Evolutionary conservation across 2,329 filamentous ascomycete species (phyloP), one percentile per base, ranked within the genome.

Genomic region (Pyrenochaeta sp.): DNA sequence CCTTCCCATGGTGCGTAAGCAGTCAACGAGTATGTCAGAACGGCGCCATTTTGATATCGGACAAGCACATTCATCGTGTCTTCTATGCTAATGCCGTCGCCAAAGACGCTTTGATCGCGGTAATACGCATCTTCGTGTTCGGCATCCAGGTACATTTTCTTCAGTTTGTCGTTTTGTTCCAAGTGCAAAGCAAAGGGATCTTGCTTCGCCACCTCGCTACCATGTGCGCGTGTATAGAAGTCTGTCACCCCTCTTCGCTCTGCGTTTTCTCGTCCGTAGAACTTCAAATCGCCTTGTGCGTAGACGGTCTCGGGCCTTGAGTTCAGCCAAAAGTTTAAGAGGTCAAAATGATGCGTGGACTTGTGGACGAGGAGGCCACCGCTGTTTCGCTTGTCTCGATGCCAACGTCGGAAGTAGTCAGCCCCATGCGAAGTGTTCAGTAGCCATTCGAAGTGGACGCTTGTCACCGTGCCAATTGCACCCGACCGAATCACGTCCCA

Each of bases 1-100:
- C 81, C 81, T 48, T 84, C 81, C 81, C 81, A 85, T 0, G 83
- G 83, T 3, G 82, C 81, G 44, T 85, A 86, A 0, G 83, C 82
- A 1, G 78, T 81, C 8, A 82, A 68, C 15, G 74, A 82, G 56
- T 85, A 86, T 1, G 82, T 84, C 61, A 85, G 67, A 18, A 81
- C 77, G 0, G 81, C 81, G 2, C 81, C 79, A 37, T 75, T 81
- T 13, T 73, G 70, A 57, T 86, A 86, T 36, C 77, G 72, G 15
- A 85, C 79, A 31, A 86, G 71, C 17, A 85, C 67, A 26, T 75
- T 81, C 81, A 85, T 83, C 0, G 82, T 85, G 55, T 86, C 83
- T 61, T 86, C 82, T 44, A 85, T 85, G 52, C 74, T 84, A 41
- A 86, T 84, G 1, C 83, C 83, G 46, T 86, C 83, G 0, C 80